A percentile compares a stretch with the other conserved stretches of the same genome.
These are phyloP conservation scores for Torrubiellomyces zombiae DNA, from an alignment of 2,329 filamentous ascomycete genomes.

Conservation along the genomic window DNA sequence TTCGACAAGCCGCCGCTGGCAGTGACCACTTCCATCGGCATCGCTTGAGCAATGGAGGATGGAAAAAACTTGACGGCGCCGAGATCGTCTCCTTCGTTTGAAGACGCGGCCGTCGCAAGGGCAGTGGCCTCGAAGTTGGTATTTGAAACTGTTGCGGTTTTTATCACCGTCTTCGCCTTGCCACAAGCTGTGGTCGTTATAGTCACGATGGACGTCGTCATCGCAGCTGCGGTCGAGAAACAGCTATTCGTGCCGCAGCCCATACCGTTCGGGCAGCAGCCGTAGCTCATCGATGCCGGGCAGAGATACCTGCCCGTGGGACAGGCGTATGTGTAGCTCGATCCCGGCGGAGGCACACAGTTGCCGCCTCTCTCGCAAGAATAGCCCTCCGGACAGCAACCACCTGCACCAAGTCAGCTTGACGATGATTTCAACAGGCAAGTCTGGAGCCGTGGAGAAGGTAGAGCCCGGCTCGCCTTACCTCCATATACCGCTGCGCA, in stretches of 20 bases:
- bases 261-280: conserved; percentile 34
- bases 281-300: conserved; percentile 30
- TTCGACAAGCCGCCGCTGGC: too few species aligned
- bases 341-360: conserved; percentile 28
- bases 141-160: conserved; percentile 21
- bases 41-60: too few species aligned
- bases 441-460: conserved; percentile 1
- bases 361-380: conserved; percentile 20
- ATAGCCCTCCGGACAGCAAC: conserved; percentile 29
- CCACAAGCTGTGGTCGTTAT: conserved; percentile 28
- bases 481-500: conserved; percentile 22
- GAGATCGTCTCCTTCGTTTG: too few species aligned
- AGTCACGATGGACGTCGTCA: conserved; percentile 24
- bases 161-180: conserved; percentile 19
- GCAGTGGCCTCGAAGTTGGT: too few species aligned
- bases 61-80: too few species aligned
- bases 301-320: conserved; percentile 29
- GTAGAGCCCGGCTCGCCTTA: conserved; percentile 10
- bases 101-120: too few species aligned
- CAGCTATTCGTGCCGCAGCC: conserved; percentile 31
- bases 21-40: too few species aligned
- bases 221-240: conserved; percentile 28
- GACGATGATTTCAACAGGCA: neutral
- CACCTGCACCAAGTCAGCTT: conserved; percentile 13
- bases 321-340: conserved; percentile 23